Evolutionary conservation across 352 stramenopile species (phyloP).

Genomic region (Pythium phragmitis): DNA sequence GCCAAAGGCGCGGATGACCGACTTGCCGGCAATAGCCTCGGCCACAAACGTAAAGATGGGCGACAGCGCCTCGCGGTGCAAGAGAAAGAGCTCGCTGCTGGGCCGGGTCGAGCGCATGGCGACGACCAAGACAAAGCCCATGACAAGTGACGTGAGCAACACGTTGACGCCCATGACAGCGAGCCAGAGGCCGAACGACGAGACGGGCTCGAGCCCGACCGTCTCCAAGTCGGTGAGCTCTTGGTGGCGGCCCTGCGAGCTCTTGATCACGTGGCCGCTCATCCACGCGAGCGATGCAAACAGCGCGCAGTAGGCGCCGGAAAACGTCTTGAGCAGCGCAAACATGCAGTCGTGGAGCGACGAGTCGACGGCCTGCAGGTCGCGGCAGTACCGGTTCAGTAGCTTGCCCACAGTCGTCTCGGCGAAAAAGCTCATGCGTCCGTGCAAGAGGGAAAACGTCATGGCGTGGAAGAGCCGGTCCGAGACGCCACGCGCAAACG

Average conservation of each 20-base stretch:
- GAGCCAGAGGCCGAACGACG: slow-evolving; percentile 27
- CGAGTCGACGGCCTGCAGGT: slow-evolving; percentile 36
- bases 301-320: slow-evolving; percentile 34
- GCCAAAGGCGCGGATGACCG: slow-evolving; percentile 27
- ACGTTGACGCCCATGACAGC: slow-evolving; percentile 30
- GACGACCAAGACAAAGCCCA: slow-evolving; percentile 31
- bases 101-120: slow-evolving; percentile 34
- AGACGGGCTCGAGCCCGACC: slow-evolving; percentile 18
- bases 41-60: slow-evolving; percentile 32
- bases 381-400: slow-evolving; percentile 28
- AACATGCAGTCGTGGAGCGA: slow-evolving; percentile 28
- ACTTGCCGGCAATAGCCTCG: slow-evolving; percentile 25
- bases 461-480: slow-evolving; percentile 28
- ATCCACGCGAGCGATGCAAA: slow-evolving; percentile 42
- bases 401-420: slow-evolving; percentile 29
- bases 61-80: slow-evolving; percentile 32
- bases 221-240: slow-evolving; percentile 19
- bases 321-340: slow-evolving; percentile 32
- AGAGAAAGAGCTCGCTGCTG: slow-evolving; percentile 35
- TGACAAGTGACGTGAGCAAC: slow-evolving; percentile 24
- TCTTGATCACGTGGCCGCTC: slow-evolving; percentile 36
- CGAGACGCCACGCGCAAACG: slow-evolving; percentile 19
- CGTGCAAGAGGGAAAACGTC: slow-evolving; percentile 24
- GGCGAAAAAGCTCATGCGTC: slow-evolving; percentile 28
- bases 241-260: neutral